phyloP scores from a whole-genome alignment of 352 stramenopile genomes.

The Peronospora farinosa region DNA sequence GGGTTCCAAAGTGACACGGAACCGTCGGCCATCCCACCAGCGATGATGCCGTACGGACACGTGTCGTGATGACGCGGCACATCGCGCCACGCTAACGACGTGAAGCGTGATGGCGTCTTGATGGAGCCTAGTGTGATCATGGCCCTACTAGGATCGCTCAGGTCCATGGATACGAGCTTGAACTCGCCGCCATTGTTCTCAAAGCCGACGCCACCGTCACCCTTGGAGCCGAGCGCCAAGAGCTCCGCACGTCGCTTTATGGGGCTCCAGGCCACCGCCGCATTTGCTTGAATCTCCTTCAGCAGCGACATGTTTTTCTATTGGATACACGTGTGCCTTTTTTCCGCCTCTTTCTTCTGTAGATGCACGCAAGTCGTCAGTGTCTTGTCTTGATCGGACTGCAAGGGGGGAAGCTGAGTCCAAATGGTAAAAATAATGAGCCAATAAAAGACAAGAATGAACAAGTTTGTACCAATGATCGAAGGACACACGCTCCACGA shows the following conservation, averaged over 20 bases:
- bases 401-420: neutral
- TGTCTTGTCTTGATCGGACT: conserved; percentile 8
- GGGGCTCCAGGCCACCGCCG: conserved; percentile 84
- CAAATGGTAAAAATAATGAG: neutral
- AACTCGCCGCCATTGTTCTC: conserved; percentile 97
- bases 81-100: conserved; percentile 90
- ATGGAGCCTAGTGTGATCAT: conserved; percentile 80
- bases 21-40: conserved; percentile 95
- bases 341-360: conserved; percentile 1
- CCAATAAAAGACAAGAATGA: conserved; percentile 5
- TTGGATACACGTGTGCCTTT: neutral
- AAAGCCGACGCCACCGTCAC: conserved; percentile 93
- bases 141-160: conserved; percentile 59
- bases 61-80: conserved; percentile 68
- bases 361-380: conserved; percentile 6
- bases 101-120: conserved; percentile 91
- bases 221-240: conserved; percentile 88
- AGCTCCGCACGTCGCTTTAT: conserved; percentile 67
- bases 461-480: conserved; percentile 25
- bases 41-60: conserved; percentile 89
- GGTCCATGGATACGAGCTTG: conserved; percentile 93
- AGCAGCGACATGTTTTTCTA: conserved; percentile 74
- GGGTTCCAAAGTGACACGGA: conserved; percentile 96
- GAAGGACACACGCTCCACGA: conserved; percentile 29
- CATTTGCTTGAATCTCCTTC: conserved; percentile 88